These are phyloP conservation scores for Pseudogymnoascus destructans DNA, from an alignment of 2,329 filamentous ascomycete species.

Conservation along the genomic window DNA sequence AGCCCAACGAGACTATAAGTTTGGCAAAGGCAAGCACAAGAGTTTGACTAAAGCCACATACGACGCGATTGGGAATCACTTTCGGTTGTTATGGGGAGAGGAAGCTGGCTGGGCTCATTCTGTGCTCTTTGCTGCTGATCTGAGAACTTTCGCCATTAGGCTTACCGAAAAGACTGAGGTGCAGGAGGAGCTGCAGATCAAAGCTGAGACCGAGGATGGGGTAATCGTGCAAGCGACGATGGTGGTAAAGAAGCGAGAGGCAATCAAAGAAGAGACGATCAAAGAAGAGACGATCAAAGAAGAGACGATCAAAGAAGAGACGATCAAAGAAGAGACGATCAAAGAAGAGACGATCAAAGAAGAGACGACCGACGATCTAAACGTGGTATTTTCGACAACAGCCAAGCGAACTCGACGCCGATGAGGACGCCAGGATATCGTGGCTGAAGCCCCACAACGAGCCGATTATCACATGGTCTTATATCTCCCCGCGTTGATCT, in stretches of 20 bases:
- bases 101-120: slow-evolving; percentile 97
- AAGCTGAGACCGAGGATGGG: slow-evolving; percentile 19
- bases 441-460: background rate
- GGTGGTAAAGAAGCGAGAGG: slow-evolving; percentile 15
- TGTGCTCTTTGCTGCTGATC: slow-evolving; percentile 86
- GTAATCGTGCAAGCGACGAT: background rate
- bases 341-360: slow-evolving; percentile 7
- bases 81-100: slow-evolving; percentile 77
- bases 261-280: slow-evolving; percentile 3
- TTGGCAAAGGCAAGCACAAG: slow-evolving; percentile 69
- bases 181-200: slow-evolving; percentile 30
- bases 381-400: background rate
- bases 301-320: no score
- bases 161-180: slow-evolving; percentile 34
- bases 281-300: slow-evolving; percentile 8
- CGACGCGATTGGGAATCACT: slow-evolving; percentile 79
- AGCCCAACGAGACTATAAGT: slow-evolving; percentile 87
- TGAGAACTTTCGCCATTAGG: slow-evolving; percentile 67
- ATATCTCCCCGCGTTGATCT: background rate
- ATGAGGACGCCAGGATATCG: background rate
- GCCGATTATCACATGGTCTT: slow-evolving; percentile 6
- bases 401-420: background rate
- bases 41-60: slow-evolving; percentile 83
- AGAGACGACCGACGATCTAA: slow-evolving; percentile 7
- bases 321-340: background rate